phyloP scores from a whole-genome alignment of 768 basidiomycete species.

The Kwoniella sp. region DNA sequence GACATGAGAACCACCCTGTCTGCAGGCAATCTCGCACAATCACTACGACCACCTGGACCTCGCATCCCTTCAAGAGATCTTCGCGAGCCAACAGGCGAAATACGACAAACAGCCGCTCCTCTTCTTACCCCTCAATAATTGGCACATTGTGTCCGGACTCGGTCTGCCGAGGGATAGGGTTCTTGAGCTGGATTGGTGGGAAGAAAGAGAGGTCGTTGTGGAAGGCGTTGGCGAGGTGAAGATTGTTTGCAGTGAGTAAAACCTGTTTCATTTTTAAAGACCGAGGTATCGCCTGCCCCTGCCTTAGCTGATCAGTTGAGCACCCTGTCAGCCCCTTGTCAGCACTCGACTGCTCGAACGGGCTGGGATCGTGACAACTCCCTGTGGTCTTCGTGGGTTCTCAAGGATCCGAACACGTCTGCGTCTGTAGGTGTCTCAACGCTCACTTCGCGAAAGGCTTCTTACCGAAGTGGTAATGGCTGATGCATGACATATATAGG shows the following conservation, averaged over 20 bases:
- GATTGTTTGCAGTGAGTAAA: constrained; percentile 50
- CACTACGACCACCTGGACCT: constrained; percentile 56
- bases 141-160: constrained; percentile 40
- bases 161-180: constrained; percentile 58
- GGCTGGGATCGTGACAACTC: constrained; percentile 63
- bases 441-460: too few species aligned
- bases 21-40: constrained; percentile 61
- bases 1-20: background rate
- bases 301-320: background rate
- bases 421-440: background rate
- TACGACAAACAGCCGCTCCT: constrained; percentile 63
- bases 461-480: too few species aligned
- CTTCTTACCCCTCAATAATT: constrained; percentile 66
- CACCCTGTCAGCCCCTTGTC: constrained; percentile 56
- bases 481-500: constrained; percentile 31
- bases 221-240: constrained; percentile 40
- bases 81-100: constrained; percentile 51
- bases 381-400: constrained; percentile 70
- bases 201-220: constrained; percentile 55
- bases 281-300: background rate
- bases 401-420: constrained; percentile 55
- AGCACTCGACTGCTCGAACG: constrained; percentile 66
- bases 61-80: constrained; percentile 34
- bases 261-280: background rate
- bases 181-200: constrained; percentile 71